A percentile compares a stretch with the other conserved stretches of the same genome.
phyloP scores from a whole-genome alignment of 805 yeast species.

The Spathaspora arborariae region DNA sequence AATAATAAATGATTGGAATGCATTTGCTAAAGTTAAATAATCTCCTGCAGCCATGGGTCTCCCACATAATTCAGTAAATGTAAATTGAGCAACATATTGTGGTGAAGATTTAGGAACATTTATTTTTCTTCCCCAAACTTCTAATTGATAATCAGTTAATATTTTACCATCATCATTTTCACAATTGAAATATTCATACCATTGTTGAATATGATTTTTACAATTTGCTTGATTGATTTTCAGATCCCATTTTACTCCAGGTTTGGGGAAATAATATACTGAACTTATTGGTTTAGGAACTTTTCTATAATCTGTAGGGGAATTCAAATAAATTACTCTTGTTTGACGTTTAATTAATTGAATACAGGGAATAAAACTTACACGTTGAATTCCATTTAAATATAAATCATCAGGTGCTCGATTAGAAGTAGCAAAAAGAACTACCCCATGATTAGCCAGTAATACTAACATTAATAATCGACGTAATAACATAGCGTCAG shows the following conservation, averaged over 20 bases:
- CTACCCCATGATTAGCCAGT: conserved; percentile 73
- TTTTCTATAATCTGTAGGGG: conserved; percentile 92
- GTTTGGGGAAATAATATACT: conserved; percentile 71
- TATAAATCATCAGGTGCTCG: conserved; percentile 93
- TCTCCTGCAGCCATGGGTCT: conserved; percentile 90
- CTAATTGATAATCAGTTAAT: conserved; percentile 25
- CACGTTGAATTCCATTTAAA: conserved; percentile 90
- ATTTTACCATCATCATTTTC: conserved; percentile 35
- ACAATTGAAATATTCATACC: conserved; percentile 80
- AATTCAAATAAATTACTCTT: conserved; percentile 73
- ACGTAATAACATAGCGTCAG: conserved; percentile 94
- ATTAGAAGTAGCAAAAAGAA: conserved; percentile 90
- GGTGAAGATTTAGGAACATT: conserved; percentile 73
- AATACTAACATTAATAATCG: conserved; percentile 65
- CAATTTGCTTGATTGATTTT: conserved; percentile 49
- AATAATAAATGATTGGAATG: conserved; percentile 75
- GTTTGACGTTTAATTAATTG: conserved; percentile 69
- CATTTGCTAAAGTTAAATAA: conserved; percentile 74
- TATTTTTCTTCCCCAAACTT: conserved; percentile 88
- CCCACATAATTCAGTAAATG: conserved; percentile 85
- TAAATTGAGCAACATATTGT: conserved; percentile 82
- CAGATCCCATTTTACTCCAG: conserved; percentile 54
- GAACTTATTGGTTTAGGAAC: conserved; percentile 78
- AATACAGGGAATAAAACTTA: conserved; percentile 89
- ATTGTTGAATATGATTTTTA: conserved; percentile 58